A percentile compares a stretch with the other conserved stretches of the same genome.
These are phyloP conservation scores for Phylloporus sp. DNA, from an alignment of 1,284 basidiomycete species.

Conservation along the genomic window DNA sequence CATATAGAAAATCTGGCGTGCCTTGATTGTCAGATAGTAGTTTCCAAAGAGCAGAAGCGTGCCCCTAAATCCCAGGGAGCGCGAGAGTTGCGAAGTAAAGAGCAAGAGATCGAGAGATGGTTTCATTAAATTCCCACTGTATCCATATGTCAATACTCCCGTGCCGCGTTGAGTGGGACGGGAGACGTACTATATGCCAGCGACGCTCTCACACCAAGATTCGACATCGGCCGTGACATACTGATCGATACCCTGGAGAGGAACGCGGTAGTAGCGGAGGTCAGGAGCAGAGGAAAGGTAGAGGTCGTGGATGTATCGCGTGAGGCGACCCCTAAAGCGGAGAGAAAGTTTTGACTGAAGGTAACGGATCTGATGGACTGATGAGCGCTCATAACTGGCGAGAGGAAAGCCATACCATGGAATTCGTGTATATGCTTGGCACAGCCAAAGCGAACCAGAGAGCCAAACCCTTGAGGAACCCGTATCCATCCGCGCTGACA, in stretches of 20 bases:
- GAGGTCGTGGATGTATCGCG: constrained; percentile 91
- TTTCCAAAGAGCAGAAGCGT: constrained; percentile 82
- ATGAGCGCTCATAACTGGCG: not conserved
- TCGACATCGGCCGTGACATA: constrained; percentile 95
- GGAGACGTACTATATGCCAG: constrained; percentile 82
- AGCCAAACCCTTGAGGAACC: constrained; percentile 83
- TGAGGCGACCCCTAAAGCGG: constrained; percentile 84
- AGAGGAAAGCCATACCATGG: constrained; percentile 66
- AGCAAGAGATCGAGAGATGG: constrained; percentile 91
- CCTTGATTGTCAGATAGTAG: constrained; percentile 81
- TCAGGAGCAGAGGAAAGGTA: constrained; percentile 80
- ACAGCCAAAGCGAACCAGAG: constrained; percentile 92
- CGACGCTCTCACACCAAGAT: constrained; percentile 87
- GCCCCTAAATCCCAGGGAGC: constrained; percentile 82
- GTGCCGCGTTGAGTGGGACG: not conserved
- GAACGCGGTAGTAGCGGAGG: constrained; percentile 73
- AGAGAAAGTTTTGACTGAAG: constrained; percentile 91
- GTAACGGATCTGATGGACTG: constrained; percentile 73
- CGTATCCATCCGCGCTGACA: constrained; percentile 84
- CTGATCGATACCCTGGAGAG: constrained; percentile 83
- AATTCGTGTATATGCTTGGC: constrained; percentile 95
- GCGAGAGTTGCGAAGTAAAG: constrained; percentile 91
- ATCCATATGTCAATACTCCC: not conserved
- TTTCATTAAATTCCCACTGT: constrained; percentile 72
- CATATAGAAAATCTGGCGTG: not conserved